A percentile compares a stretch with the other conserved stretches of the same genome.
Evolutionary conservation across 106 monocot species (phyloP).

Genomic region (Vanilla planifolia): DNA sequence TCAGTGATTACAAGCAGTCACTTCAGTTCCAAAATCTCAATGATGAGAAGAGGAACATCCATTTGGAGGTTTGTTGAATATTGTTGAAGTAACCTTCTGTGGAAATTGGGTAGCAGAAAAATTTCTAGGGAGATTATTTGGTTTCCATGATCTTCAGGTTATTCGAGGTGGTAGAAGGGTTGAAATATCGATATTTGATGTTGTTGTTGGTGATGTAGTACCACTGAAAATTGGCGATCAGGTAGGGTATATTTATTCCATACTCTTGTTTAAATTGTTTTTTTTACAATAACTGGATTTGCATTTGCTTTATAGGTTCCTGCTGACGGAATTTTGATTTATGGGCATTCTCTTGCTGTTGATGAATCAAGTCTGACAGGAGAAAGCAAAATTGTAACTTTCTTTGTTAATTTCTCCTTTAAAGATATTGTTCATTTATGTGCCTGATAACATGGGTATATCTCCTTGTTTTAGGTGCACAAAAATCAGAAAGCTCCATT

Average conservation of each 20-base stretch:
- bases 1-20: slow-evolving; percentile 86
- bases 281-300: neutral
- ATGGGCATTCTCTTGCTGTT: slow-evolving; percentile 76
- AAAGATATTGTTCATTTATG: neutral
- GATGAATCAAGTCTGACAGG: slow-evolving; percentile 99
- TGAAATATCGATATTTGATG: slow-evolving; percentile 62
- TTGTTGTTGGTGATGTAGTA: slow-evolving; percentile 78
- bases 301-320: slow-evolving; percentile 50
- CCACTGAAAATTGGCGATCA: slow-evolving; percentile 86
- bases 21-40: slow-evolving; percentile 82
- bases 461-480: slow-evolving; percentile 39
- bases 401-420: neutral
- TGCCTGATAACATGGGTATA: neutral
- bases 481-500: slow-evolving; percentile 86
- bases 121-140: neutral
- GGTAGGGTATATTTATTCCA: slow-evolving; percentile 25
- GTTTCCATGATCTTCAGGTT: slow-evolving; percentile 37
- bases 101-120: neutral
- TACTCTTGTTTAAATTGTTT: neutral
- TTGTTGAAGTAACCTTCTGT: slow-evolving; percentile 8
- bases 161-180: slow-evolving; percentile 63
- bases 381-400: slow-evolving; percentile 85
- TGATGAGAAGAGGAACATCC: slow-evolving; percentile 85
- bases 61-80: slow-evolving; percentile 55
- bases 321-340: slow-evolving; percentile 80